phyloP scores from a whole-genome alignment of 768 basidiomycete genomes.

The Erythrobasidium yunnanense region DNA sequence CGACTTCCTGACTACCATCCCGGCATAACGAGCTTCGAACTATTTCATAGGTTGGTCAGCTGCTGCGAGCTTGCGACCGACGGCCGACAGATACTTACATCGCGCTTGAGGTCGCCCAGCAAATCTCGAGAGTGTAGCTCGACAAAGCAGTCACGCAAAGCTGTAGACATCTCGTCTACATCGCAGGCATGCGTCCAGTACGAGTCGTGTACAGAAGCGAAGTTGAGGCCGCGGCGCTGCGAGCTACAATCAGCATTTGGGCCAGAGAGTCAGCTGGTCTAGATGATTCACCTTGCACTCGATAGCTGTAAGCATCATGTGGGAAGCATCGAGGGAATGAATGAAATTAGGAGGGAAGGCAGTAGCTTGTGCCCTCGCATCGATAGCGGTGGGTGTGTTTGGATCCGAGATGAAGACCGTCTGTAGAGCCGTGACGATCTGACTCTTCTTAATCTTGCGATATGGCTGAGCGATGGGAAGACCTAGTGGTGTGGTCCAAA shows the following conservation, averaged over 20 bases:
- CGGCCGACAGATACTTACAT: not conserved
- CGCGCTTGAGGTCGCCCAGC: conserved; percentile 50
- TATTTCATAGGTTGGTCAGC: not conserved
- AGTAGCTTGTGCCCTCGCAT: conserved; percentile 73
- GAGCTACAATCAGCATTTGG: conserved; percentile 20
- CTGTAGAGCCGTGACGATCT: conserved; percentile 72
- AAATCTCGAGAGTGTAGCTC: conserved; percentile 80
- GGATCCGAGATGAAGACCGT: conserved; percentile 85
- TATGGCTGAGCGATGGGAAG: conserved; percentile 95
- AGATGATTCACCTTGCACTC: conserved; percentile 81
- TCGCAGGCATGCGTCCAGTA: conserved; percentile 93
- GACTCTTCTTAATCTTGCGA: conserved; percentile 66
- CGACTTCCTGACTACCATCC: not conserved
- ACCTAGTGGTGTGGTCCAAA: conserved; percentile 94
- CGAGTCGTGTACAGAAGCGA: conserved; percentile 95
- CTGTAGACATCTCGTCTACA: conserved; percentile 75
- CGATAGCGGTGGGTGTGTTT: conserved; percentile 63
- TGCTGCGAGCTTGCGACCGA: not conserved
- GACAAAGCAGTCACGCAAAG: conserved; percentile 89
- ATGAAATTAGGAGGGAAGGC: conserved; percentile 99
- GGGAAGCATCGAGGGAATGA: conserved; percentile 92
- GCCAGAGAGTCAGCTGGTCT: too few relatives aligned
- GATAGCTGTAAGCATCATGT: conserved; percentile 94
- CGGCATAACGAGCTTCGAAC: not conserved
- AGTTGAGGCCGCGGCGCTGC: conserved; percentile 63